Evolutionary conservation across 2,329 filamentous ascomycete genomes (phyloP).

Genomic region (Penicillium concentricum): DNA sequence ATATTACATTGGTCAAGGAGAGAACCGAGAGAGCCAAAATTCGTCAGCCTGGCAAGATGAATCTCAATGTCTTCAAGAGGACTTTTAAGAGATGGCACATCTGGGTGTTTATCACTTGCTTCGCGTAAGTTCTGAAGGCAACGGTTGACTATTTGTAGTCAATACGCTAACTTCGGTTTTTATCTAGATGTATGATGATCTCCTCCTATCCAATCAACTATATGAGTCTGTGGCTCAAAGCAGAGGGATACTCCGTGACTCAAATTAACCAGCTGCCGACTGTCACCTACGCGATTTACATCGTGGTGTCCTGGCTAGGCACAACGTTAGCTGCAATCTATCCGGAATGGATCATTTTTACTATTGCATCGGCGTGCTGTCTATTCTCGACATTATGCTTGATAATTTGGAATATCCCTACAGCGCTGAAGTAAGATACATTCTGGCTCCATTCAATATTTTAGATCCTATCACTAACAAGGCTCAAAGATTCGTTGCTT

Average conservation of each 20-base stretch:
- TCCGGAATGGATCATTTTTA: constrained; percentile 51
- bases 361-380: constrained; percentile 41
- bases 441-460: background rate
- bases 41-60: constrained; percentile 43
- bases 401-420: constrained; percentile 53
- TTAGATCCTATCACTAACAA: background rate
- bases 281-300: constrained; percentile 49
- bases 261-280: constrained; percentile 54
- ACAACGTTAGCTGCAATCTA: constrained; percentile 54
- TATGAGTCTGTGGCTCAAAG: constrained; percentile 56
- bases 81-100: constrained; percentile 53
- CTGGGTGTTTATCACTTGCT: constrained; percentile 50
- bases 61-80: constrained; percentile 47
- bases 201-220: constrained; percentile 47
- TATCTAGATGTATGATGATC: constrained; percentile 45
- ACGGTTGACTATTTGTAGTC: background rate
- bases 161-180: background rate
- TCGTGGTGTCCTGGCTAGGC: constrained; percentile 51
- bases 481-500: constrained; percentile 39
- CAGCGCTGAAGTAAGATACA: constrained; percentile 42
- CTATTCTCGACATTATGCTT: constrained; percentile 49
- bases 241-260: constrained; percentile 48
- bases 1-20: constrained; percentile 40
- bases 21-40: constrained; percentile 27
- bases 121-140: constrained; percentile 42